A percentile compares a stretch with the other conserved stretches of the same genome.
Evolutionary conservation across 306 rosid genomes (phyloP).

Genomic region (Heteromeles arbutifolia): DNA sequence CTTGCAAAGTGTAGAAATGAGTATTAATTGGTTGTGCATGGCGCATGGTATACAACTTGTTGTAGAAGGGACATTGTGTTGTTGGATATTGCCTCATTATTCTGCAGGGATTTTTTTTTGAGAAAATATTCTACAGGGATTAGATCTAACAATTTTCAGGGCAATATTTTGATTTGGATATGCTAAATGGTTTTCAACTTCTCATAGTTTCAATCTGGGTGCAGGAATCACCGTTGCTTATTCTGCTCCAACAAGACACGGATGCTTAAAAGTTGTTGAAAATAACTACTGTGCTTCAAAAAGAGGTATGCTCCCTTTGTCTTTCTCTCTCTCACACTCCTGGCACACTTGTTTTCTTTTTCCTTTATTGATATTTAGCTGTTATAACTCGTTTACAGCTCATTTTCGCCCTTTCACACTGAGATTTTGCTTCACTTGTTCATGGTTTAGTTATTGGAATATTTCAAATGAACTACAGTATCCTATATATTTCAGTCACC

Average conservation of each 20-base stretch:
- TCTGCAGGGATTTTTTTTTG: not conserved
- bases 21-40: not conserved
- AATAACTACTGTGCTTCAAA: slow-evolving; percentile 89
- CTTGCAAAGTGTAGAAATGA: not conserved
- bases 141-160: not conserved
- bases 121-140: not conserved
- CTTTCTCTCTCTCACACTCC: not conserved
- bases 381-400: not conserved
- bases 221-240: slow-evolving; percentile 77
- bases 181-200: slow-evolving; percentile 16
- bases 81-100: slow-evolving; percentile 1
- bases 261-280: slow-evolving; percentile 88
- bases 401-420: not conserved
- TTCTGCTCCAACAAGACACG: slow-evolving; percentile 82
- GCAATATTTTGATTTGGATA: slow-evolving; percentile 2
- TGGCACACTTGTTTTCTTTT: not conserved
- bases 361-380: not conserved
- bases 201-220: slow-evolving; percentile 14
- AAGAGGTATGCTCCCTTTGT: slow-evolving; percentile 50
- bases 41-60: not conserved
- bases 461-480: not conserved
- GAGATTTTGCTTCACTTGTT: not conserved
- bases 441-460: not conserved
- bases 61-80: not conserved
- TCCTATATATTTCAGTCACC: not conserved